Percentiles rank a stretch among this genome's conserved stretches.
Evolutionary conservation across 495 filamentous ascomycete genomes (phyloP).

Genomic region (Xylaria palmicola): DNA sequence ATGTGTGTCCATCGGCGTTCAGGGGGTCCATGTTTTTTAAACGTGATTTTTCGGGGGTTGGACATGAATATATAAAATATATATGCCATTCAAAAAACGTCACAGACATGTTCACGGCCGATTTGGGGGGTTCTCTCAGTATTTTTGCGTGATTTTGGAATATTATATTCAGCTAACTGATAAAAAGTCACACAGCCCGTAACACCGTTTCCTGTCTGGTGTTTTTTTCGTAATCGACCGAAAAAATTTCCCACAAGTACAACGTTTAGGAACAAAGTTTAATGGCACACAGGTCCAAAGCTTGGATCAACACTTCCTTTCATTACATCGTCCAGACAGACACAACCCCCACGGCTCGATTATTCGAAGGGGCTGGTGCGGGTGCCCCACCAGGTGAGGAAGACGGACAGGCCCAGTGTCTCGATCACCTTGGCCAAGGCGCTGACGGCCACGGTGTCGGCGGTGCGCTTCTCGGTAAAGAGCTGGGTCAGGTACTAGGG

Average conservation of each 20-base stretch:
- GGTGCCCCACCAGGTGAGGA: slow-evolving; percentile 97
- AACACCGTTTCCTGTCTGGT: background rate
- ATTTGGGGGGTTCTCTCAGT: too few species aligned
- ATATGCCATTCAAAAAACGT: slow-evolving; percentile 4
- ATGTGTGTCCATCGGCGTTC: slow-evolving; percentile 10
- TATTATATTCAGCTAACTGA: slow-evolving; percentile 8
- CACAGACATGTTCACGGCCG: background rate
- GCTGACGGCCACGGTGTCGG: slow-evolving; percentile 85
- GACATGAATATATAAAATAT: slow-evolving; percentile 12
- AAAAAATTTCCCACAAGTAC: background rate
- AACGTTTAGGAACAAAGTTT: slow-evolving; percentile 16
- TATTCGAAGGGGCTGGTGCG: slow-evolving; percentile 79
- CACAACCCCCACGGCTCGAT: slow-evolving; percentile 12
- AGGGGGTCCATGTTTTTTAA: slow-evolving; percentile 3
- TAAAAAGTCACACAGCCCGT: background rate
- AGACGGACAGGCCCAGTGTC: slow-evolving; percentile 86
- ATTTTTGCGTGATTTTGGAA: background rate
- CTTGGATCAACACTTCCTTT: background rate
- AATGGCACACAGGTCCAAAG: slow-evolving; percentile 19
- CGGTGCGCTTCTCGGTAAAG: slow-evolving; percentile 84
- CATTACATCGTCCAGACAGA: slow-evolving; percentile 17
- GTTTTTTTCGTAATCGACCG: background rate
- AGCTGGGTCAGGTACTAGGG: slow-evolving; percentile 78
- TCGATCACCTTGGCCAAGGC: slow-evolving; percentile 81
- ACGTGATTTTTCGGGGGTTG: background rate